These are phyloP conservation scores for Yarrowia divulgata DNA, from an alignment of 805 yeast genomes.

Conservation along the genomic window DNA sequence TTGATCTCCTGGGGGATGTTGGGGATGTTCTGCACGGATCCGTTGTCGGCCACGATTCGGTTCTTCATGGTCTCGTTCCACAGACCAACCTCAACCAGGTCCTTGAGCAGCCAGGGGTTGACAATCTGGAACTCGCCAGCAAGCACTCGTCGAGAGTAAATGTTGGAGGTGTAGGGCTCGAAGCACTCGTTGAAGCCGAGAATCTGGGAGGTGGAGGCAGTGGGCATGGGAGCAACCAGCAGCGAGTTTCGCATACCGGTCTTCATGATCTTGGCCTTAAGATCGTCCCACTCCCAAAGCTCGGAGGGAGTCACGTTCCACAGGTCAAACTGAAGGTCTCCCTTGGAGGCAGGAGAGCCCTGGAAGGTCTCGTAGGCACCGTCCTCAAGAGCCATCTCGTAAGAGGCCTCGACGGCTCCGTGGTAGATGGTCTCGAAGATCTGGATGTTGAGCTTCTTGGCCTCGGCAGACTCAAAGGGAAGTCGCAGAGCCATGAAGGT, in stretches of 20 bases:
- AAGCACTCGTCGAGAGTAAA: constrained; percentile 86
- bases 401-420: constrained; percentile 86
- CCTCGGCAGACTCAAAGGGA: constrained; percentile 86
- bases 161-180: constrained; percentile 93
- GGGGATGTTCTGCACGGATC: constrained; percentile 81
- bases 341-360: constrained; percentile 92
- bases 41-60: constrained; percentile 74
- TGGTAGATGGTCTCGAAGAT: constrained; percentile 96
- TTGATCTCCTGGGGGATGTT: constrained; percentile 78
- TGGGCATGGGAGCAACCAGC: constrained; percentile 88
- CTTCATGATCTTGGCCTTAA: constrained; percentile 64
- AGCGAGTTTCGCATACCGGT: constrained; percentile 87
- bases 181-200: constrained; percentile 94
- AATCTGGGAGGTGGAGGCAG: constrained; percentile 96
- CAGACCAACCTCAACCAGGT: constrained; percentile 78
- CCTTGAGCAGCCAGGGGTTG: constrained; percentile 83
- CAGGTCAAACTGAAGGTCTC: constrained; percentile 82
- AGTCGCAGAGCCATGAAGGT: constrained; percentile 77
- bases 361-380: constrained; percentile 77
- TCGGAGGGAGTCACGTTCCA: constrained; percentile 84
- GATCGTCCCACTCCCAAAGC: constrained; percentile 83
- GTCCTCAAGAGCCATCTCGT: constrained; percentile 72
- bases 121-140: constrained; percentile 96
- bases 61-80: constrained; percentile 86
- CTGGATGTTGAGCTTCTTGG: constrained; percentile 76